Evolutionary conservation across 305 asterid species (phyloP).

Genomic region (Withania somnifera): DNA sequence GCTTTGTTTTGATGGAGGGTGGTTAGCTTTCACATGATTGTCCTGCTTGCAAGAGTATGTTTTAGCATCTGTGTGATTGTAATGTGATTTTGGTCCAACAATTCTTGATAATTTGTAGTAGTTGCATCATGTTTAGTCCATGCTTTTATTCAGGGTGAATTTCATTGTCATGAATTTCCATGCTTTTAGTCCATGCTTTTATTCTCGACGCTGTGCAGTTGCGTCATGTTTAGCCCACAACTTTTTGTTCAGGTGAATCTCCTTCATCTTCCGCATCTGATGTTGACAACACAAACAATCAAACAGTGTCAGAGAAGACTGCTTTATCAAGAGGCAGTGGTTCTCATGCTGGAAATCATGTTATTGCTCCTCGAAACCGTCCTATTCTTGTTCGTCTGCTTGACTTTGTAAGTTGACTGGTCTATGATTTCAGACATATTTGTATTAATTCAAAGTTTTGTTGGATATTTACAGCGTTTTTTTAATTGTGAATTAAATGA

Average conservation of each 20-base stretch:
- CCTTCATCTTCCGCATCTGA: slow-evolving; percentile 97
- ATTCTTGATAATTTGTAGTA: neutral
- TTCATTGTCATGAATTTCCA: slow-evolving; percentile 34
- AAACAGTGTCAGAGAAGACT: slow-evolving; percentile 46
- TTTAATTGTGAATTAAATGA: neutral
- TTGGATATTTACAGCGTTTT: neutral
- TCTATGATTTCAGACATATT: neutral
- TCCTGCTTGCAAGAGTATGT: neutral
- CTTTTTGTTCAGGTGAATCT: slow-evolving; percentile 64
- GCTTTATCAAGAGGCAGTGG: slow-evolving; percentile 47
- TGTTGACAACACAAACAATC: slow-evolving; percentile 76
- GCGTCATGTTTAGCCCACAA: slow-evolving; percentile 1
- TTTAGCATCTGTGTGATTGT: neutral
- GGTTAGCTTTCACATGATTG: slow-evolving; percentile 26
- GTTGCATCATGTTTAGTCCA: slow-evolving; percentile 4
- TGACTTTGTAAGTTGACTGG: slow-evolving; percentile 64
- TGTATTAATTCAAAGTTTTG: neutral
- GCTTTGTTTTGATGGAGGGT: neutral
- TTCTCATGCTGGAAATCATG: slow-evolving; percentile 47
- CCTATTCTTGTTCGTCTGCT: slow-evolving; percentile 58
- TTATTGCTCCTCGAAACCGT: slow-evolving; percentile 49
- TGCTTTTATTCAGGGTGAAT: slow-evolving; percentile 56
- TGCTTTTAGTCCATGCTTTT: neutral
- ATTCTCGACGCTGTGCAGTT: neutral
- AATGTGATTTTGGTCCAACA: neutral